phyloP scores from a whole-genome alignment of 345 rosid genomes.

The Corchorus capsularis region DNA sequence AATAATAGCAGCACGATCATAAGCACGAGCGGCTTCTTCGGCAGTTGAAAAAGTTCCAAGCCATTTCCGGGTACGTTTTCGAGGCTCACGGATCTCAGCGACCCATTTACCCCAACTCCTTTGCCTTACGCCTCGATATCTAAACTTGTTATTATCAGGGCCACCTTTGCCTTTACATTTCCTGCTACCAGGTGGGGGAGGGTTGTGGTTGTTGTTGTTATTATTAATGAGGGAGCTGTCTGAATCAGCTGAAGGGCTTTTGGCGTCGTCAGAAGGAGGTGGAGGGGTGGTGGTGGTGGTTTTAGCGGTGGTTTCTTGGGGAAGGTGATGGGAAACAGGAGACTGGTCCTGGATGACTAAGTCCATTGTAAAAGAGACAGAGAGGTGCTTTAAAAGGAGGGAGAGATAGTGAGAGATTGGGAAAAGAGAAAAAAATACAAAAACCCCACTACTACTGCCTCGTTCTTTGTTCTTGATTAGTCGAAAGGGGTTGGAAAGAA shows the following conservation, averaged over 20 bases:
- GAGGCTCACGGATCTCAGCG: conserved; percentile 69
- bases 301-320: conserved; percentile 35
- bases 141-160: conserved; percentile 64
- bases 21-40: conserved; percentile 49
- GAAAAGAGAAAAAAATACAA: not conserved
- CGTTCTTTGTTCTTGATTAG: conserved; percentile 36
- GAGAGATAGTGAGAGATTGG: conserved; percentile 15
- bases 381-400: conserved; percentile 15
- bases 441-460: conserved; percentile 18
- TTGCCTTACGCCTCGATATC: conserved; percentile 69
- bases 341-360: conserved; percentile 17
- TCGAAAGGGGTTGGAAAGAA: conserved; percentile 14
- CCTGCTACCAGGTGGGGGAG: conserved; percentile 17
- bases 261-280: not conserved
- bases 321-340: conserved; percentile 33
- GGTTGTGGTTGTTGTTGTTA: not conserved
- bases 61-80: conserved; percentile 49
- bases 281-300: conserved; percentile 20
- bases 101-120: conserved; percentile 86
- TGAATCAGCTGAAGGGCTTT: not conserved
- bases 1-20: conserved; percentile 46
- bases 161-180: conserved; percentile 70
- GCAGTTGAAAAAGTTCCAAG: conserved; percentile 52
- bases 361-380: conserved; percentile 7
- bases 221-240: not conserved